Evolutionary conservation across 2,329 filamentous ascomycete species (phyloP).

Genomic region (Penicillium expansum): DNA sequence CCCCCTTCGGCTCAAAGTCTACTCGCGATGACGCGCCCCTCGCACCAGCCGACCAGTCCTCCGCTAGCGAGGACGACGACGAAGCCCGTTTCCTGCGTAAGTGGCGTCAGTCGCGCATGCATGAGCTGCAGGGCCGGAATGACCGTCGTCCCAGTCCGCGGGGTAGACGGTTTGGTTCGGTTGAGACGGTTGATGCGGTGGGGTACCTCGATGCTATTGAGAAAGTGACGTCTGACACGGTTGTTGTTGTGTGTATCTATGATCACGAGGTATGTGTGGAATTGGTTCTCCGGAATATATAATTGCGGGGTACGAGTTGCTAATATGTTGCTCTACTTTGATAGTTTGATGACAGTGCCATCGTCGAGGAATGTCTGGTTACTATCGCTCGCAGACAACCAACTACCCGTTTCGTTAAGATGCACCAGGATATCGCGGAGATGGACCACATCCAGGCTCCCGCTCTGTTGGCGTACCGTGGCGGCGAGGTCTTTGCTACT

Average conservation of each 20-base stretch:
- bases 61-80: conserved; percentile 57
- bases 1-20: conserved; percentile 24
- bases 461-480: conserved; percentile 82
- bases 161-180: conserved; percentile 70
- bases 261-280: conserved; percentile 69
- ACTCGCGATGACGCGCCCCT: conserved; percentile 26
- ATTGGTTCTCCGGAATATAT: background rate
- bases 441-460: conserved; percentile 88
- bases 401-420: conserved; percentile 80
- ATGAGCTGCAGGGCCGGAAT: conserved; percentile 68
- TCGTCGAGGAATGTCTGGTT: conserved; percentile 74
- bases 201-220: conserved; percentile 97
- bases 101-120: conserved; percentile 78
- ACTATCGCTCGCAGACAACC: conserved; percentile 70
- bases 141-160: conserved; percentile 73
- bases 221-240: conserved; percentile 74
- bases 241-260: conserved; percentile 91
- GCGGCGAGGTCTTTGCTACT: conserved; percentile 86
- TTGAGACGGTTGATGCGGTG: conserved; percentile 81
- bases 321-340: background rate
- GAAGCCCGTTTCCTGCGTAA: conserved; percentile 78
- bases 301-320: background rate
- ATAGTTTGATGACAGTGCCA: conserved; percentile 73
- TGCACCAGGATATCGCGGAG: conserved; percentile 88
- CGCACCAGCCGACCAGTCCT: conserved; percentile 11